Percentiles rank a stretch among this genome's conserved stretches.
phyloP scores from a whole-genome alignment of 164 flowering plant species.

The Akebia trifoliata region DNA sequence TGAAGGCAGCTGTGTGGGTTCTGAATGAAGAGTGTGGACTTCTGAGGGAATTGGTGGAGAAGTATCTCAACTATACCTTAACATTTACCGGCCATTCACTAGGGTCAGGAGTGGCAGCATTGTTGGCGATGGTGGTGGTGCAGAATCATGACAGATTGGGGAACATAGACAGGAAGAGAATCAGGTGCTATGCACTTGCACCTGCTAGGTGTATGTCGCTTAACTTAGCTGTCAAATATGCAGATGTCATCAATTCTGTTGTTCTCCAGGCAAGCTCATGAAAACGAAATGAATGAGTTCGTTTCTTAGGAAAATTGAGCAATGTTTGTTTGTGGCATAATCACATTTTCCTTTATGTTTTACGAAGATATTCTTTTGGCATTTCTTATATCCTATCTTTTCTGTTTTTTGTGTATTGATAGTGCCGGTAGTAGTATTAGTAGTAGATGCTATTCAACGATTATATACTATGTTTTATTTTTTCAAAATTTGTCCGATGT shows the following conservation, averaged over 20 bases:
- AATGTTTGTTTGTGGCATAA: background rate
- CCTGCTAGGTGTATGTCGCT: conserved; percentile 65
- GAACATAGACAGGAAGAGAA: conserved; percentile 48
- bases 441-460: no score
- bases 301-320: background rate
- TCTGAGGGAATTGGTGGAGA: conserved; percentile 56
- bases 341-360: background rate
- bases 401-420: no score
- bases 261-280: conserved; percentile 57
- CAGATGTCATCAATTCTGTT: conserved; percentile 66
- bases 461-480: no score
- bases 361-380: background rate
- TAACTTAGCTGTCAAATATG: conserved; percentile 75
- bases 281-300: background rate
- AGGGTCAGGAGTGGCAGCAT: conserved; percentile 68
- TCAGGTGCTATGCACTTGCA: conserved; percentile 64
- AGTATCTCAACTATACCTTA: conserved; percentile 59
- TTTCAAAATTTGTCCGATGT: no score
- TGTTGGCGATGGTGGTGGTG: conserved; percentile 49
- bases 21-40: conserved; percentile 63
- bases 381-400: background rate
- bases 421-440: no score
- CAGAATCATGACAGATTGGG: conserved; percentile 52
- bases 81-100: conserved; percentile 93
- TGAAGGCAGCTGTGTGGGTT: conserved; percentile 85